Base-by-base conservation (phyloP, 2,329 filamentous ascomycete genomes). In the Cladosporium colombiae region DNA sequence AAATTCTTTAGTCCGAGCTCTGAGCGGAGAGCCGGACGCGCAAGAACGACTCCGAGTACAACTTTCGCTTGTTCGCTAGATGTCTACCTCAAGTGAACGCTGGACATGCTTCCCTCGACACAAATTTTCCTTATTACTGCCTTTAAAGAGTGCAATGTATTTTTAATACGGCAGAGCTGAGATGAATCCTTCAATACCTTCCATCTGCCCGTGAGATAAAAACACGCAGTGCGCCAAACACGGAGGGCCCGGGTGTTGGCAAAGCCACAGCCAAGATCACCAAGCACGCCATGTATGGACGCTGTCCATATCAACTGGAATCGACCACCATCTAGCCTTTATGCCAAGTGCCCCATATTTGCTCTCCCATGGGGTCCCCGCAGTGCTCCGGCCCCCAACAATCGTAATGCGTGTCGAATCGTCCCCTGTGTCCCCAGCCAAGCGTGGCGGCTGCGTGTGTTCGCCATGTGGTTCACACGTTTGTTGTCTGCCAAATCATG, bases 221-320 rank as follows among this genome's bases (percentile, higher is more conserved):
- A 46, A 21, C 1, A 21, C 40, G 40, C 40, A 46, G 40, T 21
- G 40, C n/a, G 49, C 49, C 49, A 52, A 52, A 29, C 49, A 25
- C 23, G 49, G 49, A 52, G 49, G 49, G 27, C 18, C 49, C 23
- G 49, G 23, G 49, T 18, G n/a, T 52, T 52, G 49, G 49, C 49
- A 46, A 52, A 52, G 49, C 49, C 49, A 52, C 49, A 52, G 49
- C 49, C 49, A 52, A 52, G 49, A 52, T 46, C 40, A 21, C 40
- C 40, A 46, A 46, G 40, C 40, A 46, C 40, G 40, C 40, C n/a
- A 21, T 23, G n/a, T 46, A 46, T 46, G n/a, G 40, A 46, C 49
- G 25, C 49, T 52, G 16, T 8, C 16, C 23, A 52, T 23, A 11
- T 16, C 49, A 52, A 52, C 13, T 29, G 27, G 49, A 52, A 52